Evolutionary conservation across 2,329 filamentous ascomycete genomes (phyloP), one percentile per base, ranked within the genome.

Genomic region (Paraconiothyrium sp.): DNA sequence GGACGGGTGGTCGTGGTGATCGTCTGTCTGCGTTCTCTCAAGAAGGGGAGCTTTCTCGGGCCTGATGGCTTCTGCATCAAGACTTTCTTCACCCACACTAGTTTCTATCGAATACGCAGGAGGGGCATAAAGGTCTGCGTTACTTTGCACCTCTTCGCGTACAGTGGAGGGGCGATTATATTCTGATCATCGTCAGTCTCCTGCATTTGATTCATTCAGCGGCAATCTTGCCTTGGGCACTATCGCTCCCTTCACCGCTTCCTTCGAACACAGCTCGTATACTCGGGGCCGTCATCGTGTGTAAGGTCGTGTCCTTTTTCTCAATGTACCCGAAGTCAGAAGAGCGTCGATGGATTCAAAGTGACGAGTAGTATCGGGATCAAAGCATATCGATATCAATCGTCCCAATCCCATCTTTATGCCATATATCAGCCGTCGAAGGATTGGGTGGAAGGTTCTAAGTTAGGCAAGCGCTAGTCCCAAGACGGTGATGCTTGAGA

Each of bases 101-200:
- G 60, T 55, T 3, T 58, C 59, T 20, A 59, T 54, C 11, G 66
- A 68, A 54, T 73, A 74, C 2, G 64, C 64, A n/a, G 71, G 69
- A 1, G 66, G 67, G 20, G 48, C 54, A 51, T 71, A 69, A 3
- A 72, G 57, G 54, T 72, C 68, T 41, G 61, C 54, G 34, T 72
- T 68, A 57, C 52, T 61, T 3, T 44, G 39, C 3, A 46, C 56
- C 20, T 63, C 65, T 24, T 32, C 51, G 6, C 59, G 56, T 4
- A 44, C 13, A 8, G 54, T 7, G 1, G 43, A 51, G 8, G 48
- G 30, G 14, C 32, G 30, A 20, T 34, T 37, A 7, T 46, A 1
- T 2, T 13, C 43, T 46, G 9, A 6, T 24, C 24, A 24, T 4
- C 9, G 43, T 46, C 43, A 46, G n/a, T 10, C 20, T 24, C 14